Percentiles rank a stretch among this genome's conserved stretches.
These are phyloP conservation scores for Rhodotorula babjevae DNA, from an alignment of 768 basidiomycete species.

Conservation along the genomic window DNA sequence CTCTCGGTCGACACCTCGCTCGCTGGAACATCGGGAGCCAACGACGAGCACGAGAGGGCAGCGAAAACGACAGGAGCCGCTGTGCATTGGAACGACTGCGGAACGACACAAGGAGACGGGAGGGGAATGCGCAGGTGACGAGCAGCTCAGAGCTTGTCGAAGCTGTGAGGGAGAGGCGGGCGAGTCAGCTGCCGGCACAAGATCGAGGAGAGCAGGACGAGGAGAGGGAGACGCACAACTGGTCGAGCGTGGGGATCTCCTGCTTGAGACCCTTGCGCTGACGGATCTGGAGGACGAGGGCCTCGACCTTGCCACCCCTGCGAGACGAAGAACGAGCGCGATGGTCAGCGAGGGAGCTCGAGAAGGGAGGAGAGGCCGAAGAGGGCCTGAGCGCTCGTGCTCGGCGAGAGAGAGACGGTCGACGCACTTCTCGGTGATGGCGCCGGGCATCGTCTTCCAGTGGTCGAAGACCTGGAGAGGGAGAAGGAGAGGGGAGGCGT, in stretches of 20 bases:
- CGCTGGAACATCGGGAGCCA: too few species aligned
- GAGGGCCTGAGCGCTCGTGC: too few species aligned
- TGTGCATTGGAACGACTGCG: neutral
- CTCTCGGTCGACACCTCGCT: too few species aligned
- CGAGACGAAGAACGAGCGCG: too few species aligned
- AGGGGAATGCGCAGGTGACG: neutral
- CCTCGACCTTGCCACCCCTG: neutral
- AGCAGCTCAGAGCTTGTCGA: constrained; percentile 8
- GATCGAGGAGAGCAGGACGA: neutral
- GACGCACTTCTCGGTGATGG: neutral
- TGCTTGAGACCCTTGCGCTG: constrained; percentile 95
- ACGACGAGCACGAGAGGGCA: too few species aligned
- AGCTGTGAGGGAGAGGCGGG: too few species aligned
- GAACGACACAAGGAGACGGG: constrained; percentile 8
- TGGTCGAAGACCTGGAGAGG: constrained; percentile 62
- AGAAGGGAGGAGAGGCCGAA: too few species aligned
- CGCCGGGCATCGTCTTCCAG: constrained; percentile 58
- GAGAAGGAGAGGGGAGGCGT: too few species aligned
- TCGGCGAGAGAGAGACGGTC: too few species aligned
- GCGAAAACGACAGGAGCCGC: too few species aligned
- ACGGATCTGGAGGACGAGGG: constrained; percentile 74
- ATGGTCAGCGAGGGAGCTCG: too few species aligned
- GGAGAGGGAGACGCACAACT: constrained; percentile 64
- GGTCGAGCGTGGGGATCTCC: constrained; percentile 63
- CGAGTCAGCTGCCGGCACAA: too few species aligned